A percentile compares a stretch with the other conserved stretches of the same genome.
Evolutionary conservation across 495 filamentous ascomycete genomes (phyloP).

Genomic region (Penicillium canariense): DNA sequence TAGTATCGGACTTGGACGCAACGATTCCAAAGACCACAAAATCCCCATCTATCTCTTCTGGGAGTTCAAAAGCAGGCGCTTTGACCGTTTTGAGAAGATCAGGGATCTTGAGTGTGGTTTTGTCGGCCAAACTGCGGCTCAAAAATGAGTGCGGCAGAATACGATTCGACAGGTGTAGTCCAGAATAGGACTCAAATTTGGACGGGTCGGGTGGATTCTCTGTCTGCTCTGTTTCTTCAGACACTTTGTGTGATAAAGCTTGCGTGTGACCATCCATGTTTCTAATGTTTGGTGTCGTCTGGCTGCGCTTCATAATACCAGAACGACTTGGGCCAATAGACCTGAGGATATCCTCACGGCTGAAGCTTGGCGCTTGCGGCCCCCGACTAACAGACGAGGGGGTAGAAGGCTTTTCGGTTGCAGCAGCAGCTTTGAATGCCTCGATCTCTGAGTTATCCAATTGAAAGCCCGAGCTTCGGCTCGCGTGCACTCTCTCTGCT

Average conservation of each 20-base stretch:
- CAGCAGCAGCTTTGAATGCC: constrained; percentile 59
- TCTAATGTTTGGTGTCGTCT: constrained; percentile 49
- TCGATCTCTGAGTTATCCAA: constrained; percentile 65
- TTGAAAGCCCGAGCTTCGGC: constrained; percentile 71
- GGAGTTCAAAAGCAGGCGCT: constrained; percentile 78
- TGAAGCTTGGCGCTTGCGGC: constrained; percentile 50
- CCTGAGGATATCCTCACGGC: constrained; percentile 62
- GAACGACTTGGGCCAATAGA: constrained; percentile 32
- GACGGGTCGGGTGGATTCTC: constrained; percentile 37
- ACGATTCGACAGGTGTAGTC: constrained; percentile 79
- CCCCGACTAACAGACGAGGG: constrained; percentile 44
- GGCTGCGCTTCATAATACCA: constrained; percentile 45
- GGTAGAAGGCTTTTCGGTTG: constrained; percentile 35
- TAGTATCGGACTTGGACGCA: constrained; percentile 80
- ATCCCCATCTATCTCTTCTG: constrained; percentile 82
- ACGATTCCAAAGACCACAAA: constrained; percentile 85
- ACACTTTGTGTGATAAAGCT: constrained; percentile 5
- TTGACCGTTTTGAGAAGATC: constrained; percentile 79
- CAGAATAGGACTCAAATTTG: constrained; percentile 81
- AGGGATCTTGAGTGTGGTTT: constrained; percentile 74
- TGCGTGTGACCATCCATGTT: constrained; percentile 17
- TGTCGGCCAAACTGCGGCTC: constrained; percentile 69
- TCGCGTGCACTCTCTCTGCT: constrained; percentile 52
- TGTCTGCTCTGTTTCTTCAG: constrained; percentile 13
- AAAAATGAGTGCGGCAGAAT: constrained; percentile 80